Evolutionary conservation across 768 basidiomycete genomes (phyloP), one percentile per base, ranked within the genome.

Genomic region (Kwoniella botswanensis): DNA sequence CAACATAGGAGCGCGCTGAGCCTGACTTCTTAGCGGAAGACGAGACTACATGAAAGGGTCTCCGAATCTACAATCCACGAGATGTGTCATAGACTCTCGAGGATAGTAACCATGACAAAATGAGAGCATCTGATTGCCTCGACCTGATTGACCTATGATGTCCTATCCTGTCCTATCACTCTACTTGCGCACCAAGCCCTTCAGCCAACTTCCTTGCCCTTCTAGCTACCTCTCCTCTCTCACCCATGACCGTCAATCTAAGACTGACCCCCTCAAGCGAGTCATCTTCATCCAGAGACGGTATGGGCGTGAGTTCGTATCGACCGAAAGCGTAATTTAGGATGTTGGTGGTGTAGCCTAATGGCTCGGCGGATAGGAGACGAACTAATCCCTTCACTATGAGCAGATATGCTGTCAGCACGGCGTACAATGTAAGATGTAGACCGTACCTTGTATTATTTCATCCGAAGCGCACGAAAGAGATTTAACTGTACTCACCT

Each of bases 311-410:
- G 52, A 91, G 83, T 29, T 94, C 92, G 79, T 88, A 90, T 52
- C 94, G 88, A 15, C 93, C 93, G 84, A 97, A 98, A 7, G 94
- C 94, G 93, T 93, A 98, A 80, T 98, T 98, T 69, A 96, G 59
- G 65, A 80, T 78, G 68, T 77, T 54, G 54, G 79, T 87, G 21
- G 46, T 21, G 65, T 54, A 26, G 56, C 44, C 44, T 60, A 65
- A 63, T 18, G 42, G 83, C 21, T 81, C 82, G 26, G 81, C 82
- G 2, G 77, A 73, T 26, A 74, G 74, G 6, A 92, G 81, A 50
- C 87, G 87, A 24, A 95, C 86, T 76, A 94, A 93, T 18, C 94
- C 95, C 79, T 98, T 98, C 43, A 95, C 90, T 73, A 9, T 35
- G 35, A 0, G 35, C 35, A 35, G 1, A 35, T 35, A 35, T 7